Percentiles rank a stretch among this genome's conserved stretches.
These are phyloP conservation scores for Solanum pinnatisectum DNA, from an alignment of 257 asterid genomes.

Conservation along the genomic window DNA sequence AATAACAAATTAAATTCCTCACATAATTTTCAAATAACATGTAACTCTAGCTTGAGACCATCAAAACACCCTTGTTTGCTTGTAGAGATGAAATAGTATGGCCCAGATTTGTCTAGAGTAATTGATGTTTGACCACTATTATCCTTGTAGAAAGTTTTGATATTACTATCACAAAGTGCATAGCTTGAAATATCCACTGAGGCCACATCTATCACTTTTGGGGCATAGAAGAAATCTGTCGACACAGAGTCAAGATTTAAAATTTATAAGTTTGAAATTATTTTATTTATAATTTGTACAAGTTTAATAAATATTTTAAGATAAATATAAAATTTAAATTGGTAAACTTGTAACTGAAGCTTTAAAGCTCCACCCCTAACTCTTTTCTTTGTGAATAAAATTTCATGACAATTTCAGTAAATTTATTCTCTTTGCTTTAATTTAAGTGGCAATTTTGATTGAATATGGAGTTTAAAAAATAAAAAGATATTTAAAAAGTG, in stretches of 20 bases:
- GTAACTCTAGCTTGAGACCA: neutral
- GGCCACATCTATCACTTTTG: neutral
- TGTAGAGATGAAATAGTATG: neutral
- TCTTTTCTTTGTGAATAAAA: neutral
- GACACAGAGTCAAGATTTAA: neutral
- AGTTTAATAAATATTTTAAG: neutral
- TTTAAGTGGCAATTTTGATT: neutral
- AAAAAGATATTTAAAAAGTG: neutral
- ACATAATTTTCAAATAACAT: neutral
- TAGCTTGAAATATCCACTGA: conserved; percentile 1
- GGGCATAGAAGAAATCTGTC: neutral
- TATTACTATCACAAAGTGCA: neutral
- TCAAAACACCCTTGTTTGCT: neutral
- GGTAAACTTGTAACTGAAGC: neutral
- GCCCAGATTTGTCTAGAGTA: neutral
- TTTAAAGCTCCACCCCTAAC: neutral
- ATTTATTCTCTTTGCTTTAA: neutral
- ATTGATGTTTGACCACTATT: neutral
- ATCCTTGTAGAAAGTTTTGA: neutral
- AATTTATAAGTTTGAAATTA: neutral
- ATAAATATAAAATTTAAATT: neutral
- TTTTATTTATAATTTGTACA: neutral
- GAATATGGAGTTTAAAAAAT: neutral
- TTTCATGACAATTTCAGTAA: neutral
- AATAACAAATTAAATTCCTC: neutral